These are phyloP conservation scores for Cercospora citrullina DNA, from an alignment of 2,329 filamentous ascomycete species.

Conservation along the genomic window DNA sequence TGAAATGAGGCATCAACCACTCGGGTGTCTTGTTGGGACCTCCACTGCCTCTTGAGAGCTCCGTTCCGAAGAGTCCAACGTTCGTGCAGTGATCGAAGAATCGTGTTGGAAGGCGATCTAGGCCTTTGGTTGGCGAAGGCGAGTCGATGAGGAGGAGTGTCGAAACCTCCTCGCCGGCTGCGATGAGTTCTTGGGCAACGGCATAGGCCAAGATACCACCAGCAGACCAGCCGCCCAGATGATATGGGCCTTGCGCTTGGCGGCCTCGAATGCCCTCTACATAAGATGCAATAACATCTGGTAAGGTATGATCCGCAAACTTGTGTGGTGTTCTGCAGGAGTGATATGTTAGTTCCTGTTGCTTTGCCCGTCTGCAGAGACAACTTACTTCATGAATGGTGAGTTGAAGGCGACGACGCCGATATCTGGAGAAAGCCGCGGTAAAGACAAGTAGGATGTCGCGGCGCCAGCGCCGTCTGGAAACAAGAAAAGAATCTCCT, in stretches of 20 bases:
- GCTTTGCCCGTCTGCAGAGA: neutral
- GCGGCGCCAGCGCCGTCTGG: constrained; percentile 51
- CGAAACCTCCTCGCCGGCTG: constrained; percentile 30
- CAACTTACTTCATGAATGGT: constrained; percentile 26
- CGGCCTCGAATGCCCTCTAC: constrained; percentile 45
- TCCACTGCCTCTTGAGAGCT: constrained; percentile 32
- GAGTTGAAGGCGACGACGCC: constrained; percentile 21
- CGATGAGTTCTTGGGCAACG: constrained; percentile 29
- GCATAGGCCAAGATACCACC: constrained; percentile 67
- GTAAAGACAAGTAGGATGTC: constrained; percentile 48
- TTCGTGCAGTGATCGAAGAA: constrained; percentile 53
- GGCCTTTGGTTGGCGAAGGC: constrained; percentile 32
- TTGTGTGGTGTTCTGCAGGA: constrained; percentile 31
- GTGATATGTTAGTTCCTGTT: neutral
- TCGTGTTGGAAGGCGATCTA: constrained; percentile 64
- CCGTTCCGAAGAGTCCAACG: constrained; percentile 50
- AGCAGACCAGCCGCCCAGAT: constrained; percentile 72
- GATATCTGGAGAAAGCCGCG: constrained; percentile 41
- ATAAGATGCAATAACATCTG: constrained; percentile 12
- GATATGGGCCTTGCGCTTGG: constrained; percentile 58
- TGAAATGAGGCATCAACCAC: constrained; percentile 55
- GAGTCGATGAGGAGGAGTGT: constrained; percentile 37
- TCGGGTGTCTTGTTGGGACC: constrained; percentile 37
- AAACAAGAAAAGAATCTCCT: constrained; percentile 38
- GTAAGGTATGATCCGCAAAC: constrained; percentile 8